Percentiles rank a stretch among this genome's conserved stretches.
These are phyloP conservation scores for Hyaloscypha variabilis DNA, from an alignment of 495 filamentous ascomycete species.

Conservation along the genomic window DNA sequence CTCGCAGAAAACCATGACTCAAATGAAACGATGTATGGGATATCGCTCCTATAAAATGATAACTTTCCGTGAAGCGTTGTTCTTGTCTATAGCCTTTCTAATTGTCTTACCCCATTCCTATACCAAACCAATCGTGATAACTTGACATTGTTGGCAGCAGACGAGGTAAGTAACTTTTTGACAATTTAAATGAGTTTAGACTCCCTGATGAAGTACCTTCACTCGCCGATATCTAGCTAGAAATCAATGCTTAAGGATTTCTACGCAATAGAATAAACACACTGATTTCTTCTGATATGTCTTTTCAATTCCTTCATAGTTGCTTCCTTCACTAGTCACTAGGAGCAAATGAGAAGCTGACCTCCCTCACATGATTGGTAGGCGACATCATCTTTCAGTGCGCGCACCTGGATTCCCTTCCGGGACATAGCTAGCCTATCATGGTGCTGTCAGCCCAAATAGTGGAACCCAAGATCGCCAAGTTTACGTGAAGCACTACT, in stretches of 20 bases:
- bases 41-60: neutral
- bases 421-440: neutral
- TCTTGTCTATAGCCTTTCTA: neutral
- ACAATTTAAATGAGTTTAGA: neutral
- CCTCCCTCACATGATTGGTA: neutral
- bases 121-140: neutral
- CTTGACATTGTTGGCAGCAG: neutral
- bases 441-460: neutral
- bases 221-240: slow-evolving; percentile 8
- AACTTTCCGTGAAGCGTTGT: neutral
- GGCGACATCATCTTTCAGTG: neutral
- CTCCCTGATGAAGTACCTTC: neutral
- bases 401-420: neutral
- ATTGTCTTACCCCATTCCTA: neutral
- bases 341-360: neutral
- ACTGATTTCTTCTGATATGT: slow-evolving; percentile 1
- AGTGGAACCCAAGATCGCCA: neutral
- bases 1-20: neutral
- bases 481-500: neutral
- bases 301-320: neutral
- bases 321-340: neutral
- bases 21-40: neutral
- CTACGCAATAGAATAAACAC: slow-evolving; percentile 5
- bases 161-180: neutral
- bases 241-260: slow-evolving; percentile 9